Evolutionary conservation across 208 protist genomes (phyloP).

Genomic region (Acanthamoeba royreba): DNA sequence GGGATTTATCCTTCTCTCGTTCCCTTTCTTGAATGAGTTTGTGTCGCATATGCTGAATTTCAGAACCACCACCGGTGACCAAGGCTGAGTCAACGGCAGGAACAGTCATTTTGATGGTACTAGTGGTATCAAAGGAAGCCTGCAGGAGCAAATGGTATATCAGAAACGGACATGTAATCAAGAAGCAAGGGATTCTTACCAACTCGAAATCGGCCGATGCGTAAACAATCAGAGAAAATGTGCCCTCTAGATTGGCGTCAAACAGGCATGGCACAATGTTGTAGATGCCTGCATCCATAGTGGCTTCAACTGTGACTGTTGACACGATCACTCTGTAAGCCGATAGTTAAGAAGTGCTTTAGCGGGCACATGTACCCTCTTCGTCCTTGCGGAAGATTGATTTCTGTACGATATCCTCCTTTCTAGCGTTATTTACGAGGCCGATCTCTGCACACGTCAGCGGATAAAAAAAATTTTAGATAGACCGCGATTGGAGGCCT

Average conservation of each 20-base stretch:
- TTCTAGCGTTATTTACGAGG: neutral
- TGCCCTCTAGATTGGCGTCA: constrained; percentile 27
- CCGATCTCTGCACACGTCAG: neutral
- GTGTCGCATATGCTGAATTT: constrained; percentile 33
- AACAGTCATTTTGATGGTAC: neutral
- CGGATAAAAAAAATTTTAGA: neutral
- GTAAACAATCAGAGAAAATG: constrained; percentile 11
- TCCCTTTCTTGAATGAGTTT: constrained; percentile 11
- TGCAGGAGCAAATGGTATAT: neutral
- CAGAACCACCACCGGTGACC: constrained; percentile 25
- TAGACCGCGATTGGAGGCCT: neutral
- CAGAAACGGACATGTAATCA: neutral
- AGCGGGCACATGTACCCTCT: neutral
- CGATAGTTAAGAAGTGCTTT: neutral
- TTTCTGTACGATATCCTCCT: constrained; percentile 18
- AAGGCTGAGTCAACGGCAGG: neutral
- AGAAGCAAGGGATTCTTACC: neutral
- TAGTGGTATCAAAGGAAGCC: neutral
- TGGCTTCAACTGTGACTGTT: neutral
- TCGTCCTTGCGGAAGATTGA: constrained; percentile 30
- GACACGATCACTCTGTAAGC: neutral
- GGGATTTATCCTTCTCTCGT: neutral
- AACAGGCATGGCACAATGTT: constrained; percentile 36
- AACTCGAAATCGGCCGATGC: neutral
- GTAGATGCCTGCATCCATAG: constrained; percentile 16